Evolutionary conservation across 2,329 filamentous ascomycete genomes (phyloP), one percentile per base, ranked within the genome.

Genomic region (Pestalotiopsis sp.): DNA sequence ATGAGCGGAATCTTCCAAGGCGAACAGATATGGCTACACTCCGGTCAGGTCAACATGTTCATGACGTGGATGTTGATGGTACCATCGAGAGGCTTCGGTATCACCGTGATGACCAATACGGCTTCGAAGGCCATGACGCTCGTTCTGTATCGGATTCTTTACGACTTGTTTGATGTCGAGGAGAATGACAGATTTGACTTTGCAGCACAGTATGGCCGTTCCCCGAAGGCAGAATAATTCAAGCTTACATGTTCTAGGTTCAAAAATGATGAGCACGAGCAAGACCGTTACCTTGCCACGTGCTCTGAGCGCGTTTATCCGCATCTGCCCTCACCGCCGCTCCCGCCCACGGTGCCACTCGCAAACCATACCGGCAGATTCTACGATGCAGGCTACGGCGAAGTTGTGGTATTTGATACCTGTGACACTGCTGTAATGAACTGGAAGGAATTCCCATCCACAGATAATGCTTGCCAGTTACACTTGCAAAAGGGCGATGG

Each of bases 41-140:
- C 66, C 4, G 79, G 79, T 0, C 72, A 73, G 0, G 72, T 76
- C 60, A 71, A 71, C 35, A 74, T 72, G 0, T 78, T 75, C 64
- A 73, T 74, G 5, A 67, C 74, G 1, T 62, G 74, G 3, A 75
- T 79, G 13, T 75, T 73, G 7, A 80, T 78, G 76, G 69, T 81
- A 2, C 79, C 79, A 0, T 72, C 76, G 0, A 69, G 68, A n/a
- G 71, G 76, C 14, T 75, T 77, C 56, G 79, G 77, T 0, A 70
- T 80, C 9, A 74, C 78, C 1, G 72, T 73, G 0, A 76, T 81
- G 69, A 71, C 68, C 5, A 78, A 76, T 17, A 68, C 69, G 3
- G 70, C 70, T 3, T 67, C 62, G 2, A 56, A 65, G 1, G 67
- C 68, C 1, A 67, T 70, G 2, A 70, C 75, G 0, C 59, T 75